Conservation (phyloP, 192 early-diverging fungal genomes). For the Coemansia sp. region DNA sequence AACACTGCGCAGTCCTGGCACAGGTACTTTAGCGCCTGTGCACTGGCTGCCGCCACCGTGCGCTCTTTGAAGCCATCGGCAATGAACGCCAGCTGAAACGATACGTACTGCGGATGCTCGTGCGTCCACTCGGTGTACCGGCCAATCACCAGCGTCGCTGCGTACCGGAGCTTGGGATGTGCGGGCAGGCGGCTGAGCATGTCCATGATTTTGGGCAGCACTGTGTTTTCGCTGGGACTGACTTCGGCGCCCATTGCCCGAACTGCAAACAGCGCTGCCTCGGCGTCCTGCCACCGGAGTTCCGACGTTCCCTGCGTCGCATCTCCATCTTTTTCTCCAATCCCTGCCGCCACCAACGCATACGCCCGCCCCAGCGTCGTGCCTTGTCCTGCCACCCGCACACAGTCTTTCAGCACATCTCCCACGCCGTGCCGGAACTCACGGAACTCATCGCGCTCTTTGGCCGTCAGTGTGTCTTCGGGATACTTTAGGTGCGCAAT, state of each 20-base stretch:
- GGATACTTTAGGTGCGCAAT: slow-evolving; percentile 89
- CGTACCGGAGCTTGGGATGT: slow-evolving; percentile 94
- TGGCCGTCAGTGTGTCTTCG: slow-evolving; percentile 63
- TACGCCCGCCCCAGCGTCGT: slow-evolving; percentile 71
- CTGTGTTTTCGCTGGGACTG: slow-evolving; percentile 63
- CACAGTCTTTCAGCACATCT: slow-evolving; percentile 95
- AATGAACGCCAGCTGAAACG: slow-evolving; percentile 90
- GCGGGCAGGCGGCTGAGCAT: slow-evolving; percentile 79
- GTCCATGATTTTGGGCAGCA: slow-evolving; percentile 91
- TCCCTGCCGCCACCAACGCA: slow-evolving; percentile 51
- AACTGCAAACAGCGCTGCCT: slow-evolving; percentile 91
- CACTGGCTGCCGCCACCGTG: slow-evolving; percentile 82
- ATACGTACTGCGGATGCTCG: slow-evolving; percentile 84
- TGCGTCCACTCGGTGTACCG: slow-evolving; percentile 93
- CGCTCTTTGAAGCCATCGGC: slow-evolving; percentile 84
- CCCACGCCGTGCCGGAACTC: slow-evolving; percentile 97
- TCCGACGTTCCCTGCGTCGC: slow-evolving; percentile 14
- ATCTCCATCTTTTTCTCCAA: slow-evolving; percentile 3
- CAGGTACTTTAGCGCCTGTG: slow-evolving; percentile 82
- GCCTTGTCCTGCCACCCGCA: slow-evolving; percentile 75
- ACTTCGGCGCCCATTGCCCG: slow-evolving; percentile 91
- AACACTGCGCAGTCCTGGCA: slow-evolving; percentile 87
- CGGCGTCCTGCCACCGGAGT: slow-evolving; percentile 85
- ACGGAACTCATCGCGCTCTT: slow-evolving; percentile 94
- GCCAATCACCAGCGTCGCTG: slow-evolving; percentile 93